phyloP scores from a whole-genome alignment of 2,329 filamentous ascomycete genomes.

The Aureobasidium sp. region DNA sequence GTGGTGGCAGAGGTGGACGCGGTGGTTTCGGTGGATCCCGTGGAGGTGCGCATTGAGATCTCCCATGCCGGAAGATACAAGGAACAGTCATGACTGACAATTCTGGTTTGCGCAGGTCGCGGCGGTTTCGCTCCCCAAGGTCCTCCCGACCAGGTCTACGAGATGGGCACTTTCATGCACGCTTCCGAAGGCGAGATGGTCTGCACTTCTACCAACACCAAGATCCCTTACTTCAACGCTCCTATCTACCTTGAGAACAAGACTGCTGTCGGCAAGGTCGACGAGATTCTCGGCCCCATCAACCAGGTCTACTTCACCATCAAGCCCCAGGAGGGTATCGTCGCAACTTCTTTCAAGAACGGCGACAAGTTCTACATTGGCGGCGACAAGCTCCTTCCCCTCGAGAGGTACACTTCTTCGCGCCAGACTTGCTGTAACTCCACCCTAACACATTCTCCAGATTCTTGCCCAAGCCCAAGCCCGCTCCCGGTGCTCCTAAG shows the following conservation, averaged over 20 bases:
- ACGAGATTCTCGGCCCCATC: slow-evolving; percentile 94
- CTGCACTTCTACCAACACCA: slow-evolving; percentile 88
- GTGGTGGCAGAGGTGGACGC: slow-evolving; percentile 20
- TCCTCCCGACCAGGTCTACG: slow-evolving; percentile 27
- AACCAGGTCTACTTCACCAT: slow-evolving; percentile 99
- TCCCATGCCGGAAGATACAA: background rate
- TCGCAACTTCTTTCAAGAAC: slow-evolving; percentile 86
- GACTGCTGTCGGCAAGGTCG: slow-evolving; percentile 71
- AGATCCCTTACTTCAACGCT: slow-evolving; percentile 98
- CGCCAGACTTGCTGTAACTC: background rate
- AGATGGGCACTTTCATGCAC: slow-evolving; percentile 93
- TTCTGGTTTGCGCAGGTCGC: slow-evolving; percentile 1
- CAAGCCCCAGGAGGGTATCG: slow-evolving; percentile 93
- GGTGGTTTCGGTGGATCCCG: slow-evolving; percentile 19
- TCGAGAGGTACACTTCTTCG: slow-evolving; percentile 57
- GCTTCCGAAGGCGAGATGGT: slow-evolving; percentile 96
- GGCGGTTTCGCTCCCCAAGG: slow-evolving; percentile 11
- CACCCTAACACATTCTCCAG: slow-evolving; percentile 29
- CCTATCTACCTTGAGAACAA: slow-evolving; percentile 99
- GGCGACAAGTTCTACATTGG: slow-evolving; percentile 98
- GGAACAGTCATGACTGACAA: slow-evolving; percentile 1
- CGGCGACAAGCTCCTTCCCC: slow-evolving; percentile 84
- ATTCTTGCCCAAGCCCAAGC: slow-evolving; percentile 92
- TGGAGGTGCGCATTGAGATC: slow-evolving; percentile 19
- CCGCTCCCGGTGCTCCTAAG: slow-evolving; percentile 54